Evolutionary conservation across 345 rosid genomes (phyloP), one percentile per base, ranked within the genome.

Genomic region (Hibiscus tridactylites): DNA sequence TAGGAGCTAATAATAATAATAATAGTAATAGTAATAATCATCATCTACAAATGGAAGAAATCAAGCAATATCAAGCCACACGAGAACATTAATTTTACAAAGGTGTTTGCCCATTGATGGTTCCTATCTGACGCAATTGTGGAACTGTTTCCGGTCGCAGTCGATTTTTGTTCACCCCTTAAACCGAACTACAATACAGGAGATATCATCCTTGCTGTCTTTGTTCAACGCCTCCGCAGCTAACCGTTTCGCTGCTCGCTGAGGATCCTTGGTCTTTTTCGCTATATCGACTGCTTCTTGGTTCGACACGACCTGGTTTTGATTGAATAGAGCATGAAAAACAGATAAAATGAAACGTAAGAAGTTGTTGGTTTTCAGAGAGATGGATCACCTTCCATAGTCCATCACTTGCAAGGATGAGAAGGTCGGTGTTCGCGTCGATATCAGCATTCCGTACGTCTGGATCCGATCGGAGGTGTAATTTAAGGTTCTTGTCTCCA

Each of bases 371-470:
- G 24, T 56, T 17, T 31, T 13, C 28, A 54, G 64, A 44, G 24
- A 50, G 52, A 53, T 24, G 66, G 21, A 59, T 62, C 57, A 88
- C 92, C 92, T 88, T 88, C 92, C 92, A 88, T 58, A 88, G 56
- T 65, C 92, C 92, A 29, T 88, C 92, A 76, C 92, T 88, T 68
- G 92, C 92, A 74, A 86, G 90, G 75, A 88, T 81, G 26, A 88
- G 86, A 75, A 86, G 65, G 73, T 88, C 92, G 4, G 88, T 84
- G 3, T 78, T 73, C 9, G 59, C 61, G 61, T 81, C 80, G 31
- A 88, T 44, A 9, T 46, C 80, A 13, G 79, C 72, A 72, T 11
- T 62, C 71, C 46, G 76, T 54, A 86, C 68, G n/a, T 88, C 92
- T 11, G 92, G 92, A 79, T 88, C 92, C 17, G 92, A 88, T n/a